Evolutionary conservation across 1,284 basidiomycete species (phyloP).

Genomic region (Trichosporon ovoides): DNA sequence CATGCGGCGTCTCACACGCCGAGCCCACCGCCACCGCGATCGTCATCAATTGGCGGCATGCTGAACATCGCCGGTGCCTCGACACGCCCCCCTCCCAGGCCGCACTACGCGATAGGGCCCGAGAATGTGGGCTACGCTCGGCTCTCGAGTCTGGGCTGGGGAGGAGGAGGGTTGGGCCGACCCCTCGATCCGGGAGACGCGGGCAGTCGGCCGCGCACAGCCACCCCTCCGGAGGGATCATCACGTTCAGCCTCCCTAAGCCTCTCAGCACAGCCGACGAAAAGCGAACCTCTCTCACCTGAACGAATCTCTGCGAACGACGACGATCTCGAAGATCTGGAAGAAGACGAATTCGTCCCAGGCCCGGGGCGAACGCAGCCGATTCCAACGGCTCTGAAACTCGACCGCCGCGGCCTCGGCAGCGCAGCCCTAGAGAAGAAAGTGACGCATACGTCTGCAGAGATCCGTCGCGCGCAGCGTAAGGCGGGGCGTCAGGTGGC

Average conservation of each 20-base stretch:
- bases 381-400: slow-evolving; percentile 40
- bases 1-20: slow-evolving; percentile 5
- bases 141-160: slow-evolving; percentile 39
- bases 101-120: slow-evolving; percentile 39
- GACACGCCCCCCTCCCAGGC: slow-evolving; percentile 8
- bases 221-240: background rate
- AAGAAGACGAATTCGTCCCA: background rate
- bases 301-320: no score
- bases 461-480: slow-evolving; percentile 35
- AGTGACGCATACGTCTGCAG: slow-evolving; percentile 37
- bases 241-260: slow-evolving; percentile 2
- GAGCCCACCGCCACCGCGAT: slow-evolving; percentile 3
- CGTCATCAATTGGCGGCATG: slow-evolving; percentile 30
- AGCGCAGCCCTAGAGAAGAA: slow-evolving; percentile 18
- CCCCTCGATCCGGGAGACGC: slow-evolving; percentile 12
- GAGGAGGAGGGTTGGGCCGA: slow-evolving; percentile 40
- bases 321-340: background rate
- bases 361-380: slow-evolving; percentile 40
- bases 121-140: slow-evolving; percentile 43
- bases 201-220: background rate
- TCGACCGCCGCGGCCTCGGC: slow-evolving; percentile 41
- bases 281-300: no score
- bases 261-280: slow-evolving; percentile 8
- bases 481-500: slow-evolving; percentile 18
- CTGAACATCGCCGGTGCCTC: slow-evolving; percentile 22